A percentile compares a stretch with the other conserved stretches of the same genome.
Conservation (phyloP, 805 yeast genomes). For the Hanseniaspora singularis region DNA sequence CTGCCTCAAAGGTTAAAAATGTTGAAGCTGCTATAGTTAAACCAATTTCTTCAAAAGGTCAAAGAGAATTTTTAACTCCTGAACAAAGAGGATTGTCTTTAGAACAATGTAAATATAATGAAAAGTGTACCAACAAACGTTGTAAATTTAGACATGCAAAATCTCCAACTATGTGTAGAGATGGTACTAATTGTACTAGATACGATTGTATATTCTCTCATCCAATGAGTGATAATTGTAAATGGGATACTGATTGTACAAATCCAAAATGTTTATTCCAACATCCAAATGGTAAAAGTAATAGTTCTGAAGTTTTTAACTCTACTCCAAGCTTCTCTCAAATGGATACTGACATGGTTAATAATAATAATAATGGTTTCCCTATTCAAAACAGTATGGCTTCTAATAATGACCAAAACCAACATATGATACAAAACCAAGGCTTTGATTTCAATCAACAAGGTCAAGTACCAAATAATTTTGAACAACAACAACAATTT, state of each 20-base stretch:
- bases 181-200: constrained; percentile 66
- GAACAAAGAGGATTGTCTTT: constrained; percentile 39
- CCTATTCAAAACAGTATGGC: no score
- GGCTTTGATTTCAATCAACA: no score
- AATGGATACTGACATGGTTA: no score
- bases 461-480: constrained; percentile 4
- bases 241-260: constrained; percentile 63
- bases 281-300: constrained; percentile 69
- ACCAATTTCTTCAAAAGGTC: constrained; percentile 16
- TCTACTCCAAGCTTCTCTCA: no score
- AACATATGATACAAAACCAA: no score
- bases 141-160: constrained; percentile 83
- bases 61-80: not conserved
- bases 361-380: no score
- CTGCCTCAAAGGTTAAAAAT: constrained; percentile 43
- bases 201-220: constrained; percentile 74
- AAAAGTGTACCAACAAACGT: constrained; percentile 59
- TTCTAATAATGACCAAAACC: no score
- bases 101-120: constrained; percentile 74
- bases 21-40: constrained; percentile 24
- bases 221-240: constrained; percentile 69
- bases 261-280: constrained; percentile 58
- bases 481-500: not conserved
- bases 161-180: constrained; percentile 62
- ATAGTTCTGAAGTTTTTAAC: constrained; percentile 18